Evolutionary conservation across 306 rosid genomes (phyloP).

Genomic region (Potentilla sterilis): DNA sequence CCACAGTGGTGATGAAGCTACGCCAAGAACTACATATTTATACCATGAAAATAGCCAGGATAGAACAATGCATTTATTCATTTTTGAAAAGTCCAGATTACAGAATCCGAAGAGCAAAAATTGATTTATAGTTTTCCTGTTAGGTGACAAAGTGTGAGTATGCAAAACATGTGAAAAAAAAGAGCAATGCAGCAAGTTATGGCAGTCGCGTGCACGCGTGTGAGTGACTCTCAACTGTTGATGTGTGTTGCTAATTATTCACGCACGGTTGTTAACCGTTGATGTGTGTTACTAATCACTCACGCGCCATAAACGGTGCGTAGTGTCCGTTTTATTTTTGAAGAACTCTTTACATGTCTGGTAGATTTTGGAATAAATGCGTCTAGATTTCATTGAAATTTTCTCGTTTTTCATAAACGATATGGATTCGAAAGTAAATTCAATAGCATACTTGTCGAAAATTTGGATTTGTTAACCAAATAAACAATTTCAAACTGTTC

Average conservation of each 20-base stretch:
- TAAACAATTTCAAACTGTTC: background rate
- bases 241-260: background rate
- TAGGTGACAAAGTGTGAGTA: background rate
- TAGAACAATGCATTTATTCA: conserved; percentile 8
- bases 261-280: background rate
- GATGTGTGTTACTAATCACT: background rate
- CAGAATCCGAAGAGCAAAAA: conserved; percentile 10
- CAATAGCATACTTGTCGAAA: background rate
- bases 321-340: background rate
- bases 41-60: conserved; percentile 3
- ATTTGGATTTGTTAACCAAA: background rate
- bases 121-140: background rate
- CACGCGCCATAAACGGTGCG: background rate
- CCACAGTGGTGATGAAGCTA: background rate
- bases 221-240: background rate
- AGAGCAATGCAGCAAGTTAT: background rate
- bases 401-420: background rate
- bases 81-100: background rate
- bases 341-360: background rate
- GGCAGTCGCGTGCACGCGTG: background rate
- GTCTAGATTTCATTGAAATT: background rate
- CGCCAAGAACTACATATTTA: background rate
- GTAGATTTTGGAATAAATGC: conserved; percentile 18
- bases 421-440: background rate
- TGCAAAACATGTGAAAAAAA: conserved; percentile 5